Conservation (phyloP, 495 filamentous ascomycete genomes). For the Arthonia radiata region DNA sequence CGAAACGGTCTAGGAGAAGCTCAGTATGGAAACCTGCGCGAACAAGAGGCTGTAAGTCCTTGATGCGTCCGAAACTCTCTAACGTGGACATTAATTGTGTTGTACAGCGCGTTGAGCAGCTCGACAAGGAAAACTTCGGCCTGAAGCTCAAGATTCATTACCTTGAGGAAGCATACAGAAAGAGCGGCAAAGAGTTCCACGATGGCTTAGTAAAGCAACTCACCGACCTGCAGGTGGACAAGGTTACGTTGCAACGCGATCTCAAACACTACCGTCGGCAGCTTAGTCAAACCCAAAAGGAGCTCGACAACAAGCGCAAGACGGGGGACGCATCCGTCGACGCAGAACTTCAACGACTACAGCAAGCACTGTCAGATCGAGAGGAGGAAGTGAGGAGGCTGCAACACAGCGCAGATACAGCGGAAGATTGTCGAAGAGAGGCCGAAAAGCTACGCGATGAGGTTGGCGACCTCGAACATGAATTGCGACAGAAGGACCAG, state of each 20-base stretch:
- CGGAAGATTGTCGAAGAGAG: constrained; percentile 16
- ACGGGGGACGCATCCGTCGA: constrained; percentile 59
- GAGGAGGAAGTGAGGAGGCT: constrained; percentile 5
- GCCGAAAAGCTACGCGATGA: constrained; percentile 40
- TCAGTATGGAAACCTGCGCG: constrained; percentile 76
- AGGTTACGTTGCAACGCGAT: constrained; percentile 66
- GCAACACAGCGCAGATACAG: not conserved
- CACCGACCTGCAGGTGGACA: constrained; percentile 78
- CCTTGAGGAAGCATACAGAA: constrained; percentile 52
- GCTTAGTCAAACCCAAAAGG: constrained; percentile 52
- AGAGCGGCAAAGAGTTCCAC: constrained; percentile 67
- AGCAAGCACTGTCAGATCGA: constrained; percentile 22
- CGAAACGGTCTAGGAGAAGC: constrained; percentile 40
- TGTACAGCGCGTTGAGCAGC: constrained; percentile 53
- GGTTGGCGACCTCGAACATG: constrained; percentile 39
- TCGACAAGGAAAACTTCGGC: constrained; percentile 78
- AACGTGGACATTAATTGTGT: not conserved
- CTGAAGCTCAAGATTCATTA: constrained; percentile 65
- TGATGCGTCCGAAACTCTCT: not conserved
- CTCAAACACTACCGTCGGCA: constrained; percentile 62
- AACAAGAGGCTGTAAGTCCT: constrained; percentile 63
- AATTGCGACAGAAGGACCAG: constrained; percentile 39
- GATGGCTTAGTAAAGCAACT: constrained; percentile 77
- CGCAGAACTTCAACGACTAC: constrained; percentile 32
- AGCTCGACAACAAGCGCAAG: constrained; percentile 48